These are phyloP conservation scores for Lepidium aucheri DNA, from an alignment of 345 rosid species.

Conservation along the genomic window DNA sequence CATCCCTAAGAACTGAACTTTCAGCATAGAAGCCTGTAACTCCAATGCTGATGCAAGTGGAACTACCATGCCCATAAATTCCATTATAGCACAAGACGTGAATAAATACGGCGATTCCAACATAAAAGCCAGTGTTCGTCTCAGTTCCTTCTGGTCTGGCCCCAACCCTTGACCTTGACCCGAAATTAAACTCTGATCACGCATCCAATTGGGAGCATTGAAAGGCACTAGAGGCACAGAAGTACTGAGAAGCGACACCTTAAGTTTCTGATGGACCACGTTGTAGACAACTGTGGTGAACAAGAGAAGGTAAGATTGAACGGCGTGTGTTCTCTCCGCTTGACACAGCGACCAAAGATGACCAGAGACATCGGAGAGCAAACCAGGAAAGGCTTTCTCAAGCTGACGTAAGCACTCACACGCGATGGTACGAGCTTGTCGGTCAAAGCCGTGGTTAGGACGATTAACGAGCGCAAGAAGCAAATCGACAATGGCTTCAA, in stretches of 20 bases:
- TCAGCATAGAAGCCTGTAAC: slow-evolving; percentile 85
- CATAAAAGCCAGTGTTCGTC: slow-evolving; percentile 81
- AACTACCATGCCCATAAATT: slow-evolving; percentile 71
- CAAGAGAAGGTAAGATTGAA: slow-evolving; percentile 67
- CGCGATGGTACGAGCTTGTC: slow-evolving; percentile 76
- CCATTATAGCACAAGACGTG: slow-evolving; percentile 78
- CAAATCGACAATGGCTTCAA: slow-evolving; percentile 60
- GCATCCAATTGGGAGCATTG: slow-evolving; percentile 47
- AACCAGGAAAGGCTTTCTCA: slow-evolving; percentile 66
- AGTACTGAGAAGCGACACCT: slow-evolving; percentile 60
- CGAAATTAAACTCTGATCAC: slow-evolving; percentile 20
- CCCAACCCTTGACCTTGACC: slow-evolving; percentile 26
- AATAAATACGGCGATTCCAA: slow-evolving; percentile 75
- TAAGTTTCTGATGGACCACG: slow-evolving; percentile 46
- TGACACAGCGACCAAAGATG: slow-evolving; percentile 88
- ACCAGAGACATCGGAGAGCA: slow-evolving; percentile 66
- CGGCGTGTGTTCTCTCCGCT: slow-evolving; percentile 87
- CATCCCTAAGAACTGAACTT: slow-evolving; percentile 85
- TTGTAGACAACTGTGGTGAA: slow-evolving; percentile 52
- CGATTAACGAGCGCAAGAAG: slow-evolving; percentile 66
- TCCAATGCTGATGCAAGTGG: slow-evolving; percentile 70
- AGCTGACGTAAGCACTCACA: slow-evolving; percentile 85
- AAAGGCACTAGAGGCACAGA: slow-evolving; percentile 79
- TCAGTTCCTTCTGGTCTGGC: slow-evolving; percentile 80
- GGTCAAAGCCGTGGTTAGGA: slow-evolving; percentile 78